Evolutionary conservation across 108 stramenopile species (phyloP), one percentile per base, ranked within the genome.

Genomic region (Pinguiococcus pyrenoidosus): DNA sequence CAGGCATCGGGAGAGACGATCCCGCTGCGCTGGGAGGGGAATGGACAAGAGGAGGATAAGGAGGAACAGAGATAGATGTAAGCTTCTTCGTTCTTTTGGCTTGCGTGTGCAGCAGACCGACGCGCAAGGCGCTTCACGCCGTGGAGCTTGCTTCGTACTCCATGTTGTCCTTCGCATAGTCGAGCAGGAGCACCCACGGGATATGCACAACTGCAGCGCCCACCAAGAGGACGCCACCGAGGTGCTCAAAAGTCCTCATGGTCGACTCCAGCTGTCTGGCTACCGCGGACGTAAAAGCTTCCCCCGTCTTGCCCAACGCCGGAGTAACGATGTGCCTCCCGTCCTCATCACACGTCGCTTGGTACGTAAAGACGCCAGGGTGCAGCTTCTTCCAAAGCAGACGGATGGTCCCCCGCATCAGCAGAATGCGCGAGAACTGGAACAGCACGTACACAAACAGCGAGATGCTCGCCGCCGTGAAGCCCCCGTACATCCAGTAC

Each of bases 311-410:
- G 10, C 12, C 22, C 18, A 26, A 24, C 27, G 17, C 32, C 49
- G 17, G 33, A 13, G 32, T 28, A n/a, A 37, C 55, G 4, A 56
- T 22, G 17, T 46, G 45, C 37, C 46, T 45, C 21, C 55, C 55
- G 21, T 35, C 45, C 9, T 43, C 26, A 28, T 35, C 29, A 21
- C 55, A 56, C 10, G 55, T 56, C 32, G 43, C 55, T 9, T 37
- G 32, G 55, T 46, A 56, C 14, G 55, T 56, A 29, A 46, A 56
- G 45, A 56, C 29, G 1, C 55, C 55, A 10, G 55, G 36, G 27
- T 56, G 55, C 45, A 56, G 24, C 2, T 16, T 27, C 7, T 45
- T 2, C 55, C 55, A 56, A 7, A 44, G 34, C 4, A 45, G 43
- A 26, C 46, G 46, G 27, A 56, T 30, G 29, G 46, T 1, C 10